These are phyloP conservation scores for Sclerotiophoma versabilis DNA, from an alignment of 2,329 filamentous ascomycete species.

Conservation along the genomic window DNA sequence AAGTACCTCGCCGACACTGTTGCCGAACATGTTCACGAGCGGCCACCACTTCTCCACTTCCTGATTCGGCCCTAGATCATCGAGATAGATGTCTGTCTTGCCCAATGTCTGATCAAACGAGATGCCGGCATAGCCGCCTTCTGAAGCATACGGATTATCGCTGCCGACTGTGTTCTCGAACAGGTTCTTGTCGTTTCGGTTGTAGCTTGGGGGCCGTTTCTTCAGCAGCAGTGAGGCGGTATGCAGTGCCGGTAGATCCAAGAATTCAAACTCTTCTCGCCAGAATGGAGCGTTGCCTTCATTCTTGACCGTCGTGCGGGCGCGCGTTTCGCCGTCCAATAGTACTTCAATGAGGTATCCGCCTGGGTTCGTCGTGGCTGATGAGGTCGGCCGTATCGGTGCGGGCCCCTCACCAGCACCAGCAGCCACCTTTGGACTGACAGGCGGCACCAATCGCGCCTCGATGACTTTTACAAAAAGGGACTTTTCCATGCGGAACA, in stretches of 20 bases:
- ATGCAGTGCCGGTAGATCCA: slow-evolving; percentile 74
- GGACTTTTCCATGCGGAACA: slow-evolving; percentile 71
- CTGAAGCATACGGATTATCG: slow-evolving; percentile 43
- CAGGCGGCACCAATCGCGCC: slow-evolving; percentile 60
- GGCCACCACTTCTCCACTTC: slow-evolving; percentile 88
- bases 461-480: slow-evolving; percentile 68
- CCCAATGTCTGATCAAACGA: slow-evolving; percentile 64
- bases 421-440: slow-evolving; percentile 43
- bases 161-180: slow-evolving; percentile 43
- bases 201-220: slow-evolving; percentile 57
- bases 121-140: slow-evolving; percentile 55
- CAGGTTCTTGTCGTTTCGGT: slow-evolving; percentile 44
- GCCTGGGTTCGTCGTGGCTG: slow-evolving; percentile 52
- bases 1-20: slow-evolving; percentile 81
- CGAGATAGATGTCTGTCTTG: slow-evolving; percentile 80
- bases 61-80: slow-evolving; percentile 77
- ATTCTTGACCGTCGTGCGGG: slow-evolving; percentile 74
- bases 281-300: slow-evolving; percentile 80
- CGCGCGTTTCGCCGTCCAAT: slow-evolving; percentile 79
- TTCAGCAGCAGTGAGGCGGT: slow-evolving; percentile 76
- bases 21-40: slow-evolving; percentile 76
- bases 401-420: slow-evolving; percentile 33
- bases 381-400: slow-evolving; percentile 42
- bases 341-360: slow-evolving; percentile 83
- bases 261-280: slow-evolving; percentile 81